phyloP scores from a whole-genome alignment of 805 yeast species.

The Yarrowia porcina region DNA sequence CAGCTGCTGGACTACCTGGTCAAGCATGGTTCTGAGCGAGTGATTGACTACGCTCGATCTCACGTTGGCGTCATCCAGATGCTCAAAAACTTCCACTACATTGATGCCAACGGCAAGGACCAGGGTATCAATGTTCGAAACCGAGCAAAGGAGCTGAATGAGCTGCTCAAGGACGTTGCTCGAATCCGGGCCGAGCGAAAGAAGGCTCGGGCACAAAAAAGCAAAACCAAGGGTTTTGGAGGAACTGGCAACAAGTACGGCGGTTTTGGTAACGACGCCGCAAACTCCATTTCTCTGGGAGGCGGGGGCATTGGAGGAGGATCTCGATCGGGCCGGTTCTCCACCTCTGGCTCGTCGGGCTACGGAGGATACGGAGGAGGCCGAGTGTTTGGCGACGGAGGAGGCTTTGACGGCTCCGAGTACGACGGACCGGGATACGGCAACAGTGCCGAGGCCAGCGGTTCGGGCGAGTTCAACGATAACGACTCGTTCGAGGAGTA shows the following conservation, averaged over 20 bases:
- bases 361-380: constrained; percentile 38
- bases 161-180: constrained; percentile 70
- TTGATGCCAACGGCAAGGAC: constrained; percentile 89
- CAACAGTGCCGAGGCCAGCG: constrained; percentile 19
- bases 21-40: constrained; percentile 90
- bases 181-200: constrained; percentile 79
- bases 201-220: constrained; percentile 81
- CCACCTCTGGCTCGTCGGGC: constrained; percentile 26
- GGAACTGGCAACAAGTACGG: constrained; percentile 39
- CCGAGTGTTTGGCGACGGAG: constrained; percentile 44
- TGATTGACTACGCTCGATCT: constrained; percentile 90
- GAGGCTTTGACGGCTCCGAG: constrained; percentile 40
- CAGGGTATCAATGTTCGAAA: constrained; percentile 95
- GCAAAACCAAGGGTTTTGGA: constrained; percentile 59
- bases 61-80: constrained; percentile 76
- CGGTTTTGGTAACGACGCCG: constrained; percentile 39
- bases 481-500: constrained; percentile 42
- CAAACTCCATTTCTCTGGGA: constrained; percentile 30
- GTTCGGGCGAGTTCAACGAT: constrained; percentile 28
- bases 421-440: constrained; percentile 37
- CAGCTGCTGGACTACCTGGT: constrained; percentile 88
- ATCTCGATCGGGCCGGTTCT: constrained; percentile 4
- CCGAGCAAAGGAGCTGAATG: constrained; percentile 73
- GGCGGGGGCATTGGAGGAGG: constrained; percentile 24
- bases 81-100: constrained; percentile 90